These are phyloP conservation scores for Pisolithus thermaeus DNA, from an alignment of 1,284 basidiomycete genomes.

Conservation along the genomic window DNA sequence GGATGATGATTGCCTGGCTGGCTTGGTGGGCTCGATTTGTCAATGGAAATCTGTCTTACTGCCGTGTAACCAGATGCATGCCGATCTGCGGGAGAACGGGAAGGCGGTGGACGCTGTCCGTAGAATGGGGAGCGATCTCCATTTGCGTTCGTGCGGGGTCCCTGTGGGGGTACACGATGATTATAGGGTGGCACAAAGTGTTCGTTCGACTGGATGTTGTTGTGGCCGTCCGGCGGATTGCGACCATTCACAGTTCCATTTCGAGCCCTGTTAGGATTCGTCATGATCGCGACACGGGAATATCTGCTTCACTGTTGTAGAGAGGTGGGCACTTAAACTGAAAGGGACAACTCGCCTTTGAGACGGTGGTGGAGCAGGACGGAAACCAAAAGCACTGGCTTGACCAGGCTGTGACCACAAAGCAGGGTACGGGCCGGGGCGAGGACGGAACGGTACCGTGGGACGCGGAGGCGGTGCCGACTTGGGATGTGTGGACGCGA, in stretches of 20 bases:
- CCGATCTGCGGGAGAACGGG: background rate
- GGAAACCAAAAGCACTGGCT: constrained; percentile 53
- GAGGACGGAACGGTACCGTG: constrained; percentile 53
- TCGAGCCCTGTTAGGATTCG: constrained; percentile 66
- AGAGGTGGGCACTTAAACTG: background rate
- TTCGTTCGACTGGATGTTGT: background rate
- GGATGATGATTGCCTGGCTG: constrained; percentile 2
- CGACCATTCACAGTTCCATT: constrained; percentile 13
- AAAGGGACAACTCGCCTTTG: constrained; percentile 10
- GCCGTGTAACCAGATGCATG: background rate
- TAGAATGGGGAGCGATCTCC: background rate
- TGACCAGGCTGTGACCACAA: constrained; percentile 50
- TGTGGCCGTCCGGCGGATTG: background rate
- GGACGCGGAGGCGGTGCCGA: constrained; percentile 35
- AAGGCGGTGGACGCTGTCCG: background rate
- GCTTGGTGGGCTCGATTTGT: background rate
- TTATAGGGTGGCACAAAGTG: background rate
- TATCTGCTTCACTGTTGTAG: constrained; percentile 18
- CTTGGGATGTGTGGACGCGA: constrained; percentile 62
- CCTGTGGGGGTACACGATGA: background rate
- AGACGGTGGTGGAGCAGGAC: constrained; percentile 35
- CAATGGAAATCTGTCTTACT: constrained; percentile 7
- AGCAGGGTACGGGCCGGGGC: constrained; percentile 60
- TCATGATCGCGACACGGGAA: constrained; percentile 47
- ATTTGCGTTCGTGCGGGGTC: background rate